Evolutionary conservation across 371 early-diverging fungal genomes (phyloP).

Genomic region (Saksenaea oblongispora): DNA sequence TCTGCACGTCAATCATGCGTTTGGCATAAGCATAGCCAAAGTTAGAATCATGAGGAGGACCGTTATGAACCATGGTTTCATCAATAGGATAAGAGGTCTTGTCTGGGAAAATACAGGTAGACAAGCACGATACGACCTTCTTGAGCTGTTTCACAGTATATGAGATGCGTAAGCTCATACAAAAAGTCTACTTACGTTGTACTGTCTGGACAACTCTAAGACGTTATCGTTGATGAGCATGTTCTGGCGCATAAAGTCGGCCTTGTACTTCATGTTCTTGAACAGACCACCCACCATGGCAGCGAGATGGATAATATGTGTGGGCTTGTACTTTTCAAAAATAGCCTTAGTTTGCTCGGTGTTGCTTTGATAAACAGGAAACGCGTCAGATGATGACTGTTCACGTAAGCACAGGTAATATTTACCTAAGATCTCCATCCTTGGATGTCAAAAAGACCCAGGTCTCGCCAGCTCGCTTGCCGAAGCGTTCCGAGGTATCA

Average conservation of each 20-base stretch:
- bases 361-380: constrained; percentile 46
- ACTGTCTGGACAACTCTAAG: constrained; percentile 63
- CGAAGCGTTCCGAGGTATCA: constrained; percentile 57
- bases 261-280: constrained; percentile 84
- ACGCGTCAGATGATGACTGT: background rate
- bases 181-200: constrained; percentile 53
- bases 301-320: constrained; percentile 85
- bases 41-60: constrained; percentile 86
- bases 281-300: constrained; percentile 89
- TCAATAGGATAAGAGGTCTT: constrained; percentile 87
- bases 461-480: constrained; percentile 65
- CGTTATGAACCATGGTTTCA: constrained; percentile 87
- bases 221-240: constrained; percentile 85
- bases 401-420: background rate
- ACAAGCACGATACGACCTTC: constrained; percentile 87
- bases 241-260: constrained; percentile 80
- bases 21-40: constrained; percentile 90
- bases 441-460: constrained; percentile 80
- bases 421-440: constrained; percentile 83
- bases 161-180: background rate
- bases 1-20: constrained; percentile 87
- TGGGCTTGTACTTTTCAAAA: constrained; percentile 80
- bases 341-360: constrained; percentile 62
- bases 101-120: constrained; percentile 89
- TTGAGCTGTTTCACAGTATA: constrained; percentile 50